Evolutionary conservation across 2,329 filamentous ascomycete species (phyloP).

Genomic region (Trichoderma hamatum): DNA sequence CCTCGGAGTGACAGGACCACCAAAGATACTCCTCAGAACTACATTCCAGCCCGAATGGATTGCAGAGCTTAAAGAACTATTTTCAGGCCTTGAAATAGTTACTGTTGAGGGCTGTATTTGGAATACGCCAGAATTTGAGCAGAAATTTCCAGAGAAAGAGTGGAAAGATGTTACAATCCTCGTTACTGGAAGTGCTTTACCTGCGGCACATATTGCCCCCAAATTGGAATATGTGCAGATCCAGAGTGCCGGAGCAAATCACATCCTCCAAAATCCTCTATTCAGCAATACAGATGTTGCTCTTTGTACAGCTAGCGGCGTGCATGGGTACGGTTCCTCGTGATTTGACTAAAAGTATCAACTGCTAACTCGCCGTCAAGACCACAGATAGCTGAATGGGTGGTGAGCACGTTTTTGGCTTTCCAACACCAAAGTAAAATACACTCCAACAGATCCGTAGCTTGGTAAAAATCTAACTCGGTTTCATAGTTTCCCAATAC

Average conservation of each 20-base stretch:
- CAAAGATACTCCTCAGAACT: not conserved
- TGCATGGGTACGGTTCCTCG: constrained; percentile 53
- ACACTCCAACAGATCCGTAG: not conserved
- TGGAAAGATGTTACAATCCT: constrained; percentile 56
- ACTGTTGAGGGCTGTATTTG: constrained; percentile 38
- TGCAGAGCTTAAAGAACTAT: constrained; percentile 43
- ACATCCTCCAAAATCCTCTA: constrained; percentile 49
- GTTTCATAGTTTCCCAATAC: constrained; percentile 31
- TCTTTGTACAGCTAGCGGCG: constrained; percentile 60
- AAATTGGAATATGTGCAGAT: constrained; percentile 58
- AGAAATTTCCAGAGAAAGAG: constrained; percentile 40
- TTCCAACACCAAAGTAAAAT: constrained; percentile 10
- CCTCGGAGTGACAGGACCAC: constrained; percentile 33
- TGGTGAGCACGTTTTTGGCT: constrained; percentile 55
- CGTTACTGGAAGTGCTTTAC: constrained; percentile 48
- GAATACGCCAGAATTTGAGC: constrained; percentile 27
- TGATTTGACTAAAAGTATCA: not conserved
- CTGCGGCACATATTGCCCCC: constrained; percentile 47
- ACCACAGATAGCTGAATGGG: constrained; percentile 61
- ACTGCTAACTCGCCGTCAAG: constrained; percentile 36
- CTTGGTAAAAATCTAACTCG: not conserved
- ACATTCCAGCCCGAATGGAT: constrained; percentile 35
- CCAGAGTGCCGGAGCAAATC: constrained; percentile 57
- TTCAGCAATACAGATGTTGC: constrained; percentile 54
- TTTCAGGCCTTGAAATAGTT: constrained; percentile 49